Evolutionary conservation across 1,139 yeast species (phyloP).

Genomic region (Yamadazyma jaroonii): DNA sequence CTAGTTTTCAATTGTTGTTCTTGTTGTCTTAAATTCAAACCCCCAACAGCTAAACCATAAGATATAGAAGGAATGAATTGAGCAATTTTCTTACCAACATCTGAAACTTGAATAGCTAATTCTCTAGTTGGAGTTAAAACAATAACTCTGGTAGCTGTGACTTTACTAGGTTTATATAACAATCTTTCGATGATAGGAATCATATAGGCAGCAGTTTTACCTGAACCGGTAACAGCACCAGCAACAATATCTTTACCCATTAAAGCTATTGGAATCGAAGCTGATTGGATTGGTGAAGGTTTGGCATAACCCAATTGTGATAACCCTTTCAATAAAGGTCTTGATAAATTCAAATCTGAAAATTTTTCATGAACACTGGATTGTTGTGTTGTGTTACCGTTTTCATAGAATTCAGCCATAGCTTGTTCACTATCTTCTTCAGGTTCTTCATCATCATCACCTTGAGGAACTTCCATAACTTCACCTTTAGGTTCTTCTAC

Average conservation of each 20-base stretch:
- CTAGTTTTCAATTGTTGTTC: constrained; percentile 88
- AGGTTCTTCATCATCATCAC: constrained; percentile 23
- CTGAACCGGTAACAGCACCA: constrained; percentile 99
- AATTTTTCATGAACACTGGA: constrained; percentile 58
- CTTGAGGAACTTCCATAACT: constrained; percentile 9
- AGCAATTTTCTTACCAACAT: constrained; percentile 85
- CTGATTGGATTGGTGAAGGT: constrained; percentile 93
- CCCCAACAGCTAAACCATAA: constrained; percentile 97
- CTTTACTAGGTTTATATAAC: constrained; percentile 79
- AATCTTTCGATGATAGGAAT: constrained; percentile 93
- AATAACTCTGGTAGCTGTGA: constrained; percentile 85
- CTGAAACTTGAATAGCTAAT: constrained; percentile 92
- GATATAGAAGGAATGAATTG: constrained; percentile 71
- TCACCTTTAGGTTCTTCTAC: constrained; percentile 27
- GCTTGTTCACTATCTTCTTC: constrained; percentile 72
- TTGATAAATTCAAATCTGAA: constrained; percentile 74
- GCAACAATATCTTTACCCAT: constrained; percentile 95
- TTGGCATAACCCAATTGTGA: constrained; percentile 73
- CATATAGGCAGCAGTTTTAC: constrained; percentile 98
- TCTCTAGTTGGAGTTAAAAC: constrained; percentile 97
- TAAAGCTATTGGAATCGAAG: constrained; percentile 89
- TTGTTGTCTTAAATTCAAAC: constrained; percentile 89
- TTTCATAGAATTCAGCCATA: constrained; percentile 65
- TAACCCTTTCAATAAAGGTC: constrained; percentile 86
- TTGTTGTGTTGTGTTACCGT: constrained; percentile 36